These are phyloP conservation scores for Colletotrichum magnum DNA, from an alignment of 2,329 filamentous ascomycete species.

Conservation along the genomic window DNA sequence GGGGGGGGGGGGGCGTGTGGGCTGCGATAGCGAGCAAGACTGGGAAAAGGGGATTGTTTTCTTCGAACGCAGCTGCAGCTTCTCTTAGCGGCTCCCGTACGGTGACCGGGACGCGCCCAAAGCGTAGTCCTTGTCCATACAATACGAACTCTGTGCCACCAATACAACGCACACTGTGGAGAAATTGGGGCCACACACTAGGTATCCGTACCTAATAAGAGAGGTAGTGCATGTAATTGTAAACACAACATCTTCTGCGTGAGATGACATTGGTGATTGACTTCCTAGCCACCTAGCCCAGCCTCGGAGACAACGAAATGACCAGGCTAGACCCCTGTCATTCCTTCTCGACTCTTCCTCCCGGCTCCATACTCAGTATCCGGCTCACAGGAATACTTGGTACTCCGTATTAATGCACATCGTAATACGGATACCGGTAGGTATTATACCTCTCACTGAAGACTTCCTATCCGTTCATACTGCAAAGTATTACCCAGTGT, in stretches of 20 bases:
- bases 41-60: slow-evolving; percentile 43
- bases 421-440: no score
- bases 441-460: no score
- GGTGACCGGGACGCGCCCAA: slow-evolving; percentile 30
- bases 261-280: no score
- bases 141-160: slow-evolving; percentile 42
- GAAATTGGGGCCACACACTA: neutral
- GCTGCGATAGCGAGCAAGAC: slow-evolving; percentile 13
- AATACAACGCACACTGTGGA: slow-evolving; percentile 20
- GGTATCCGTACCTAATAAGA: no score
- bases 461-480: no score
- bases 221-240: no score
- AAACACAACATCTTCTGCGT: no score
- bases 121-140: slow-evolving; percentile 34
- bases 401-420: no score
- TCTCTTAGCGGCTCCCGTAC: slow-evolving; percentile 4
- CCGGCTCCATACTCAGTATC: neutral
- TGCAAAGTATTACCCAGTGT: no score
- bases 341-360: slow-evolving; percentile 33
- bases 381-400: neutral
- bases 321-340: slow-evolving; percentile 16
- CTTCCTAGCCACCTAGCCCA: no score
- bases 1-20: slow-evolving; percentile 20
- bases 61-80: slow-evolving; percentile 24
- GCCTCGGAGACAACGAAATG: slow-evolving; percentile 28